Conservation (phyloP, 768 basidiomycete genomes). For the Boletales sp. region DNA sequence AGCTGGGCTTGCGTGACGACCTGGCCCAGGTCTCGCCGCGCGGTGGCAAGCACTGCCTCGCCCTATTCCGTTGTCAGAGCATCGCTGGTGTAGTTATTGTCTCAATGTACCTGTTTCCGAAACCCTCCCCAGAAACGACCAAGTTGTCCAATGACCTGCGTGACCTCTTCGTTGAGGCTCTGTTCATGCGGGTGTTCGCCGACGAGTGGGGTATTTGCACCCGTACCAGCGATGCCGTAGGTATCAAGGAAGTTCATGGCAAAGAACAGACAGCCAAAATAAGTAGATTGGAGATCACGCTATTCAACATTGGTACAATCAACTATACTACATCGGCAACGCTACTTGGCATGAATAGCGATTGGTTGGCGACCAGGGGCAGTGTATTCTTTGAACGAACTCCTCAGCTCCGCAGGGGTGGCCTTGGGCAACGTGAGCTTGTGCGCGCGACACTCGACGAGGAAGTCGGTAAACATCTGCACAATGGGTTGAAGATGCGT, state of each 20-base stretch:
- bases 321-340: not conserved
- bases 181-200: constrained; percentile 40
- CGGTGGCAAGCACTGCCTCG: constrained; percentile 62
- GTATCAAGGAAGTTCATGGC: constrained; percentile 75
- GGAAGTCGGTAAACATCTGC: constrained; percentile 93
- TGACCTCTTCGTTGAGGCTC: constrained; percentile 81
- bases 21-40: constrained; percentile 66
- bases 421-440: constrained; percentile 35
- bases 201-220: constrained; percentile 46
- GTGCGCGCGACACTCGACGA: constrained; percentile 70
- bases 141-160: constrained; percentile 84
- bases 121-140: constrained; percentile 89
- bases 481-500: not conserved
- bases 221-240: constrained; percentile 49
- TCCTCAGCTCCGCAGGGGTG: constrained; percentile 12
- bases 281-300: constrained; percentile 2
- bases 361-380: constrained; percentile 18
- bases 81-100: not conserved
- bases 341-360: constrained; percentile 28
- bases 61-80: constrained; percentile 43
- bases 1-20: constrained; percentile 80
- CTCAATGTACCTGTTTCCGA: constrained; percentile 65
- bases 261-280: constrained; percentile 6
- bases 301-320: constrained; percentile 15
- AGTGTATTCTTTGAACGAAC: constrained; percentile 17